A percentile compares a stretch with the other conserved stretches of the same genome.
Evolutionary conservation across 1,139 yeast species (phyloP).

Genomic region (Suhomyces wounanorum): DNA sequence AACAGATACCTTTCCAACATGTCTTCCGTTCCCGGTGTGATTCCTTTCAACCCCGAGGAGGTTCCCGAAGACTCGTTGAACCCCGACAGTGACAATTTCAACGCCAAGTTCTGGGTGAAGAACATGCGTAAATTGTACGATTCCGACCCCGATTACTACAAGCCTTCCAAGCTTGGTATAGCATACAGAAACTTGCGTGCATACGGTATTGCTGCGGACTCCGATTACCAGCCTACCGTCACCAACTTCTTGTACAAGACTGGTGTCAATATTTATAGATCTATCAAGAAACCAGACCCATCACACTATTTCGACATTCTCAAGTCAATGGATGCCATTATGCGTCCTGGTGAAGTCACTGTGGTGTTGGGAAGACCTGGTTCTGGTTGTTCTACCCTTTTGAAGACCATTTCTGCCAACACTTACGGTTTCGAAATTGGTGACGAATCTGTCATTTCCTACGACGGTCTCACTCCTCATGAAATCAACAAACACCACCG

Average conservation of each 20-base stretch:
- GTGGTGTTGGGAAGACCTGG: constrained; percentile 85
- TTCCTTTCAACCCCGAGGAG: constrained; percentile 29
- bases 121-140: constrained; percentile 59
- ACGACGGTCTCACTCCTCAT: constrained; percentile 24
- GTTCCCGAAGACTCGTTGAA: constrained; percentile 23
- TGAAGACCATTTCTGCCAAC: constrained; percentile 68
- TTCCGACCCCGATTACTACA: constrained; percentile 64
- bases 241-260: constrained; percentile 45
- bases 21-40: constrained; percentile 55
- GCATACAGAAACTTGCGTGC: constrained; percentile 70
- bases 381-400: constrained; percentile 79
- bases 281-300: constrained; percentile 24
- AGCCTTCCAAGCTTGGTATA: constrained; percentile 65
- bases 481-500: constrained; percentile 26
- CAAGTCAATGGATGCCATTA: constrained; percentile 66
- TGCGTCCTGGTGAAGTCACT: constrained; percentile 70
- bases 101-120: constrained; percentile 70
- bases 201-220: constrained; percentile 72
- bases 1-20: constrained; percentile 45
- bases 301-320: constrained; percentile 53
- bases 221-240: constrained; percentile 79
- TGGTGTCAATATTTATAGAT: constrained; percentile 16
- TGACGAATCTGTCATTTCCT: constrained; percentile 45
- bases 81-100: constrained; percentile 54
- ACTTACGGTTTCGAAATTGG: constrained; percentile 71